Base-by-base conservation (phyloP, 23 red algal genomes). In the Gracilariopsis chorda region DNA sequence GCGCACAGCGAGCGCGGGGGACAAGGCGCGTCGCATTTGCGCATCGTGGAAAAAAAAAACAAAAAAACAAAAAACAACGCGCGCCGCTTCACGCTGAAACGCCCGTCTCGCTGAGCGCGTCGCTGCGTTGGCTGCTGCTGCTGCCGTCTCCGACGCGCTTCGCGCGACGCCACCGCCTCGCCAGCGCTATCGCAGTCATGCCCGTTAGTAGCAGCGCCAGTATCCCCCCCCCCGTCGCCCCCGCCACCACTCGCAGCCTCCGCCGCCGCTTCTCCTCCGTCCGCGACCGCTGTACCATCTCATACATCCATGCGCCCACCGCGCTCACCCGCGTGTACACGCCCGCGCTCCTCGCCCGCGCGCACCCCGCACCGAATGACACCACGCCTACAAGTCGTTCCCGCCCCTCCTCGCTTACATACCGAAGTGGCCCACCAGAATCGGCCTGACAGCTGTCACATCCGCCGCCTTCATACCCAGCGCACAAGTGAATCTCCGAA, bases 361-460 rank as follows among this genome's bases (percentile, higher is more conserved):
- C 88, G 78, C 88, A 92, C 23, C 88, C 88, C 37, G 35, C 42
- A 10, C 88, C 88, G 68, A 92, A 92, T 25, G 75, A 82, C 14
- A 84, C 78, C 27, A 92, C 13, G 1, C 88, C 88, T 12, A 92
- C 88, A 42, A 82, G 78, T 48, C 48, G n/a, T 51, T 52, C 46
- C 23, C 62, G 37, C 40, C 78, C 73, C 24, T 20, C 77, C 8
- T 48, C 58, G 8, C 42, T 19, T 28, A 86, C 45, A 42, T 82
- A 52, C 16, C 82, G 58, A 58, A 83, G 41, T 48, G 88, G 88
- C 24, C 88, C 88, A 23, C 88, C 88, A 30, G 55, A 69, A 48
- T 92, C 88, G 19, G 76, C 77, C 60, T 81, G 74, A 51, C 88
- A 92, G 73, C 88, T 92, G 51, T 92, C 88, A 48, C 88, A 92